A percentile compares a stretch with the other conserved stretches of the same genome.
Evolutionary conservation across 2,329 filamentous ascomycete species (phyloP).

Genomic region (Thielaviopsis populi): DNA sequence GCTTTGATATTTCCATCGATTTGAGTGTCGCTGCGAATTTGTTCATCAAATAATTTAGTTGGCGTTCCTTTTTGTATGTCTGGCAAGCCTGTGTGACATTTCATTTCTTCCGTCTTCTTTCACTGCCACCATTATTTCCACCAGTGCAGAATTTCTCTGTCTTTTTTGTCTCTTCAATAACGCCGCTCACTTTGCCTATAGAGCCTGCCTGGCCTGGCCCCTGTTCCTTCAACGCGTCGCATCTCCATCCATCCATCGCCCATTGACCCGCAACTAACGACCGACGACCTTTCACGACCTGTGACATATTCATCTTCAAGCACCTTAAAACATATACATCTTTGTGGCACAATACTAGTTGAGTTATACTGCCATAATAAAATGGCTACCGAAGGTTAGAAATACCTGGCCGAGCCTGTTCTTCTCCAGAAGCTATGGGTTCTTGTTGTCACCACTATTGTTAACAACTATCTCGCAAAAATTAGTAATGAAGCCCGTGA

Average conservation of each 20-base stretch:
- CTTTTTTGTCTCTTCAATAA: neutral
- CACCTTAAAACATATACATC: neutral
- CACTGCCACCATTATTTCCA: no score
- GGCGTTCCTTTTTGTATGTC: neutral
- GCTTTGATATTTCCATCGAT: neutral
- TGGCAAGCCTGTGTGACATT: neutral
- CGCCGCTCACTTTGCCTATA: neutral
- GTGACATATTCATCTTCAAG: neutral
- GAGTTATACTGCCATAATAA: neutral
- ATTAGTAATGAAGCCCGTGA: neutral
- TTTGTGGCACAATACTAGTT: neutral
- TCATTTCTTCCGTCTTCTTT: neutral
- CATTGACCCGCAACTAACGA: neutral
- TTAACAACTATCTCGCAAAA: neutral
- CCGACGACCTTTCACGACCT: neutral
- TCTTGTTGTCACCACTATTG: no score
- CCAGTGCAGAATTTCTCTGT: neutral
- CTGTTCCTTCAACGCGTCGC: constrained; percentile 29
- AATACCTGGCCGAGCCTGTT: neutral
- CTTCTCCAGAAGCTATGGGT: no score
- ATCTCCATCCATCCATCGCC: constrained; percentile 20
- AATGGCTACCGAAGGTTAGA: constrained; percentile 5
- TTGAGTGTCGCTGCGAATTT: neutral
- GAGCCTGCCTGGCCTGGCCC: neutral
- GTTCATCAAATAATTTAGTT: neutral